phyloP scores from a whole-genome alignment of 139 green algal genomes.

The Zygnema circumcarinatum region DNA sequence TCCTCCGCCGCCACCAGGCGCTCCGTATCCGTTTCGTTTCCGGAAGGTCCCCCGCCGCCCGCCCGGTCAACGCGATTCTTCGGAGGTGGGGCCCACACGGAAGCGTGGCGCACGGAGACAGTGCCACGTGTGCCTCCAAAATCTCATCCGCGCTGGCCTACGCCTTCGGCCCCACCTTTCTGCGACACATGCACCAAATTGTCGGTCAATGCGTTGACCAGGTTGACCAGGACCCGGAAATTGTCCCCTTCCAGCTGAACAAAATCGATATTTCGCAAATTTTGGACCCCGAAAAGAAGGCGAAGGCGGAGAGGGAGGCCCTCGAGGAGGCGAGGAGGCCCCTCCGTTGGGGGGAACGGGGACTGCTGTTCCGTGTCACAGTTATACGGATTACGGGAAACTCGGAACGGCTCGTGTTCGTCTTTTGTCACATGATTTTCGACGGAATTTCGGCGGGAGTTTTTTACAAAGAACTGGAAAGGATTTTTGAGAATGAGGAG shows the following conservation, averaged over 20 bases:
- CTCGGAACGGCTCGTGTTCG: not conserved
- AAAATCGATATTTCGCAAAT: not conserved
- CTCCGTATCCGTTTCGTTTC: constrained; percentile 23
- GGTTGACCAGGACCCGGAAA: constrained; percentile 5
- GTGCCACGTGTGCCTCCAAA: not conserved
- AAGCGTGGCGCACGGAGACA: not conserved
- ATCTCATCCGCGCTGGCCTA: constrained; percentile 1
- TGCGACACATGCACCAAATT: constrained; percentile 20
- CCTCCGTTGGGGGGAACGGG: not conserved
- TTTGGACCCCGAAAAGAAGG: not conserved
- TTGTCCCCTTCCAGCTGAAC: not conserved
- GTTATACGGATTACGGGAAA: not conserved
- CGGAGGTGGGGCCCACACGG: not conserved
- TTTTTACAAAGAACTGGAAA: not conserved
- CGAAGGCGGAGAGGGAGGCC: not conserved
- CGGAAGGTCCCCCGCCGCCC: not conserved
- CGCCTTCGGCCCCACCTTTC: constrained; percentile 7
- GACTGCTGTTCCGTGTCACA: not conserved
- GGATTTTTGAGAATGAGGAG: not conserved
- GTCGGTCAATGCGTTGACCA: constrained; percentile 6
- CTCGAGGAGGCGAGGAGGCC: not conserved
- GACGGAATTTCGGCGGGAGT: not conserved
- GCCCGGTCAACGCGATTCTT: not conserved
- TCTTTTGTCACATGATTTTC: constrained; percentile 11
- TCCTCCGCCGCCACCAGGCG: not conserved